phyloP scores from a whole-genome alignment of 257 asterid genomes.

The Solanum pimpinellifolium region DNA sequence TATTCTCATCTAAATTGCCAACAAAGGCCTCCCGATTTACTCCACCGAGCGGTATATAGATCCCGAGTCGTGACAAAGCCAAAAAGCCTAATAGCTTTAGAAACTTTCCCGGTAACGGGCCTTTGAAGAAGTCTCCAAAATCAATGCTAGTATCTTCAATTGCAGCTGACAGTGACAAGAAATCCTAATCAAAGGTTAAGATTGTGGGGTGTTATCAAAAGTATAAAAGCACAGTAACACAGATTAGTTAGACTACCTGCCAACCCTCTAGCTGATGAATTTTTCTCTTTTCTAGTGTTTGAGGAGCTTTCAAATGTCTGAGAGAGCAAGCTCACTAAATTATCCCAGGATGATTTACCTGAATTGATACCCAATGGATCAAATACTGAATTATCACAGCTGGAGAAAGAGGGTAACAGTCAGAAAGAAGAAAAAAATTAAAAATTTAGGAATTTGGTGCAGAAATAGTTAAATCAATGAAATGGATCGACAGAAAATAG shows the following conservation, averaged over 20 bases:
- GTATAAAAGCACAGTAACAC: neutral
- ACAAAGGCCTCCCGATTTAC: slow-evolving; percentile 86
- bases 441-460: neutral
- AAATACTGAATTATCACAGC: slow-evolving; percentile 43
- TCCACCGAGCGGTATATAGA: slow-evolving; percentile 95
- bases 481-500: neutral
- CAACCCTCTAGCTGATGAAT: slow-evolving; percentile 67
- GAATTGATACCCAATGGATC: slow-evolving; percentile 74
- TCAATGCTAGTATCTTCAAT: slow-evolving; percentile 97
- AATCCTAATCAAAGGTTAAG: slow-evolving; percentile 46
- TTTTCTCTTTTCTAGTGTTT: slow-evolving; percentile 54
- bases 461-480: neutral
- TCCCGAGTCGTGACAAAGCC: slow-evolving; percentile 87
- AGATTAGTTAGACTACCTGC: slow-evolving; percentile 47
- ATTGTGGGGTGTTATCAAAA: slow-evolving; percentile 17
- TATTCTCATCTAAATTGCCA: slow-evolving; percentile 87
- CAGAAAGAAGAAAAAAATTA: neutral
- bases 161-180: slow-evolving; percentile 74
- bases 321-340: slow-evolving; percentile 26
- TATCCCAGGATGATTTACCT: slow-evolving; percentile 42
- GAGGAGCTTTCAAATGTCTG: slow-evolving; percentile 58
- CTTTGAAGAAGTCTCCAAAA: slow-evolving; percentile 94
- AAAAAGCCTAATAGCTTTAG: slow-evolving; percentile 82
- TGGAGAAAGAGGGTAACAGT: slow-evolving; percentile 11
- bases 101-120: slow-evolving; percentile 93